Evolutionary conservation across 176 grass and related monocot genomes (phyloP), one percentile per base, ranked within the genome.

Genomic region (Thalia dealbata): DNA sequence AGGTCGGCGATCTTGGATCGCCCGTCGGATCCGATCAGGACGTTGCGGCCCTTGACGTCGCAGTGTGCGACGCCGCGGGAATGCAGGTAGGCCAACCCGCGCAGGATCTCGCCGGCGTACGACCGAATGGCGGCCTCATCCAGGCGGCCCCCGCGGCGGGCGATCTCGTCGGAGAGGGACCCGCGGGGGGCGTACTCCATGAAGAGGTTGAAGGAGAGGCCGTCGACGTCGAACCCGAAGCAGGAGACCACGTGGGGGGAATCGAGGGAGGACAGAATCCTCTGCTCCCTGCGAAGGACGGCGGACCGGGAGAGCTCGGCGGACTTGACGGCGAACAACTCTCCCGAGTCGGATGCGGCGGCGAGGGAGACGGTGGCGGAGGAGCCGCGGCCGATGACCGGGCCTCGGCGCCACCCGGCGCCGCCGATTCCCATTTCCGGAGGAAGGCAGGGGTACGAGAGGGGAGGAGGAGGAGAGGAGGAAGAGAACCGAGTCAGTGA

Each of bases 271-370:
- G 73, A 61, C 9, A 75, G 41, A 29, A 75, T 75, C 22, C n/a
- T 46, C 38, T 75, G 73, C 73, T 75, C 73, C 38, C 58, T 19
- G 22, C 46, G 73, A n/a, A 75, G 73, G 9, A 55, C 21, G 22
- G 29, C 73, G 7, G 73, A 45, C 41, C 38, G 41, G 19, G 38
- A 63, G 12, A 75, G 21, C 21, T 75, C 73, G 6, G 58, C 73
- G 4, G 56, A 64, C 73, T 75, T 75, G 55, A 75, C 58, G 38
- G 73, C 73, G 30, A 75, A 75, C 21, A 75, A 23, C n/a, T 63
- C 14, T 8, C 73, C 73, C 14, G 73, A 75, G 24, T 7, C 22
- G 0, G 18, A 25, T 2, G 32, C 32, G n/a, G 38, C 46, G 23
- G 73, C 73, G 4, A 48, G 0, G 6, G 58, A 75, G 41, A 75